Evolutionary conservation across 2,329 filamentous ascomycete species (phyloP), one percentile per base, ranked within the genome.

Genomic region (Aspergillus novofumigatus): DNA sequence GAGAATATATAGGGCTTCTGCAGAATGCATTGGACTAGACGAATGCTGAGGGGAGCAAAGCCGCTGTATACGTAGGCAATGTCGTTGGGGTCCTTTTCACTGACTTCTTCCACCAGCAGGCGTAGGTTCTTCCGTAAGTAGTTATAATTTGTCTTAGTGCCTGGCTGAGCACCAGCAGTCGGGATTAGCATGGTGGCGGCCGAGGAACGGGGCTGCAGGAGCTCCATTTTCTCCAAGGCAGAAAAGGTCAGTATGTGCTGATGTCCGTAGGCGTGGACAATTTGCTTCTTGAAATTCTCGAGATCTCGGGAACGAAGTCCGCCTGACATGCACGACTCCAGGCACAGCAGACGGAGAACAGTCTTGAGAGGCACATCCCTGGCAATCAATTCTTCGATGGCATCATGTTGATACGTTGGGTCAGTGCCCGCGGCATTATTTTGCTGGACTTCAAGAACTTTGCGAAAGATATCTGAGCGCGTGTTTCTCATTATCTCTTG

Each of bases 21-120:
- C 50, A 99, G 77, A 51, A 97, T 84, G 70, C 91, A 94, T 74
- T 99, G 95, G 5, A 99, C 88, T 4, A 99, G 83, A 17, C 94
- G 87, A 54, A 97, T 85, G 48, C 91, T 96, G 11, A 99, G 82
- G 0, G 94, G 95, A 4, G 95, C 94, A 70, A 97, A 99, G 53
- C 94, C 95, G 62, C 91, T 96, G 76, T 97, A 99, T 10, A 97
- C 92, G 68, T 99, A 99, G n/a, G 92, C 89, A 59, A 97, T 88
- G 67, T 99, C 94, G 67, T 94, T 90, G 2, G 94, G 94, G 49
- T 95, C 89, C 58, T 94, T 87, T 74, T 99, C 94, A 69, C 96
- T 92, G 42, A 99, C 93, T 71, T 97, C 94, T 71, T 99, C 94
- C 55, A 97, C 89, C 70, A 97, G 96, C 17, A 99, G 83, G 29